Evolutionary conservation across 148 eudicot genomes (phyloP).

Genomic region (Silene conica): DNA sequence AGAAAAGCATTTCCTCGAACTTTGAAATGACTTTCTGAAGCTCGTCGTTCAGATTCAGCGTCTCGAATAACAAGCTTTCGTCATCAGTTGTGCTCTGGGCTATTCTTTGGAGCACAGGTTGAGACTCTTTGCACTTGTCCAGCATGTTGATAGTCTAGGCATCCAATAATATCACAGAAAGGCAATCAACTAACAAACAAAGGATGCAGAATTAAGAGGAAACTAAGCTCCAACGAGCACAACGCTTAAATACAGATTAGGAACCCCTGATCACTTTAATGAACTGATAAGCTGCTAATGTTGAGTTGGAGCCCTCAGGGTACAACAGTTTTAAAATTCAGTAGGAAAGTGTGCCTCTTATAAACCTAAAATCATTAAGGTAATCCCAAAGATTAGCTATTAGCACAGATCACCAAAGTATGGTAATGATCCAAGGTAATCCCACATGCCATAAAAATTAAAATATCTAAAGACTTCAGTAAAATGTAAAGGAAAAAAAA

Average conservation of each 20-base stretch:
- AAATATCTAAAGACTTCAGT: not conserved
- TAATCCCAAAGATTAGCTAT: not conserved
- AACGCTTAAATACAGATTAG: too few species aligned
- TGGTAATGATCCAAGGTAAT: not conserved
- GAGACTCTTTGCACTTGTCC: slow-evolving; percentile 87
- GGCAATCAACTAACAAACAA: not conserved
- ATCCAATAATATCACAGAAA: slow-evolving; percentile 45
- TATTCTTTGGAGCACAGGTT: slow-evolving; percentile 69
- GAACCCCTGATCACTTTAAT: too few species aligned
- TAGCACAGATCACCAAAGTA: not conserved
- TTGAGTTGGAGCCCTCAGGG: too few species aligned
- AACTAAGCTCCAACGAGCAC: not conserved
- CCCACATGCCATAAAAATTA: not conserved
- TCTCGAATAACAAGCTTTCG: slow-evolving; percentile 78
- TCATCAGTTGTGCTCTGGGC: slow-evolving; percentile 75
- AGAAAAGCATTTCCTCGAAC: slow-evolving; percentile 50
- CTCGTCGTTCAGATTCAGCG: slow-evolving; percentile 86
- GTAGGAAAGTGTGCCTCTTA: too few species aligned
- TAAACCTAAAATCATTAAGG: too few species aligned
- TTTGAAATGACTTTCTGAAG: slow-evolving; percentile 67
- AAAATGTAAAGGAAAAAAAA: not conserved
- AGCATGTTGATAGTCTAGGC: slow-evolving; percentile 73
- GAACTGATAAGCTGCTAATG: too few species aligned
- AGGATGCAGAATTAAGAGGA: not conserved
- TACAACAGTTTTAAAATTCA: too few species aligned